Evolutionary conservation across 2,329 filamentous ascomycete genomes (phyloP).

Genomic region (Zymoseptoria tritici): DNA sequence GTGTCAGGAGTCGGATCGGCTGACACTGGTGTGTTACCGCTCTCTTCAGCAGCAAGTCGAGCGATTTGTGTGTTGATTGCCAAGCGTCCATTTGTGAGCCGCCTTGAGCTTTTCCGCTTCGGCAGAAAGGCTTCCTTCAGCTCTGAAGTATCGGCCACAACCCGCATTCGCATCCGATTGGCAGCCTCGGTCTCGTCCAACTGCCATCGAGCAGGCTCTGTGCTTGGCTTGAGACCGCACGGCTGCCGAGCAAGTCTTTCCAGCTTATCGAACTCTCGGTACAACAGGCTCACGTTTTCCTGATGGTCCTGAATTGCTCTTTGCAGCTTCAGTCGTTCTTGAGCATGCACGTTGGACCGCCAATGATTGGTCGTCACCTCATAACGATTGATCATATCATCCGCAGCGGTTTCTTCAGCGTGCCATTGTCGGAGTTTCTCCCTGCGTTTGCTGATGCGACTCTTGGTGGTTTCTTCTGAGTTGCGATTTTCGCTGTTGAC

Average conservation of each 20-base stretch:
- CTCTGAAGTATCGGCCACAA: constrained; percentile 67
- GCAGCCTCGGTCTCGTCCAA: constrained; percentile 92
- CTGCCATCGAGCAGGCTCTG: constrained; percentile 64
- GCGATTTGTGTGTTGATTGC: constrained; percentile 24
- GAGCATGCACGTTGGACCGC: constrained; percentile 91
- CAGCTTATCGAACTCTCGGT: constrained; percentile 68
- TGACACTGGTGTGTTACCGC: constrained; percentile 15
- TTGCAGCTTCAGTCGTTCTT: constrained; percentile 88
- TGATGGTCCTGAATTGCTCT: constrained; percentile 85
- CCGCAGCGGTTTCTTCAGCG: constrained; percentile 56
- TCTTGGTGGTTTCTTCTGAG: constrained; percentile 67
- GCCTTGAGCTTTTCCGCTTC: constrained; percentile 61
- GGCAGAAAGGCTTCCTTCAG: constrained; percentile 72
- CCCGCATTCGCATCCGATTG: constrained; percentile 85
- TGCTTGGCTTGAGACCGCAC: constrained; percentile 68
- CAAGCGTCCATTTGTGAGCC: constrained; percentile 32
- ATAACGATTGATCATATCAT: constrained; percentile 71
- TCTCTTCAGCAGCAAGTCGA: constrained; percentile 25
- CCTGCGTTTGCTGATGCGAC: constrained; percentile 64
- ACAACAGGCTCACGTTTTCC: constrained; percentile 74
- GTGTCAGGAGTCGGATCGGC: constrained; percentile 7
- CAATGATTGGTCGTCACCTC: constrained; percentile 81
- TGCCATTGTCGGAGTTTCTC: constrained; percentile 80
- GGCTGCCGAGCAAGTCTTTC: constrained; percentile 70
- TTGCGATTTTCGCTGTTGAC: constrained; percentile 73